Evolutionary conservation across 257 asterid genomes (phyloP).

Genomic region (Solanum chiquidenum): DNA sequence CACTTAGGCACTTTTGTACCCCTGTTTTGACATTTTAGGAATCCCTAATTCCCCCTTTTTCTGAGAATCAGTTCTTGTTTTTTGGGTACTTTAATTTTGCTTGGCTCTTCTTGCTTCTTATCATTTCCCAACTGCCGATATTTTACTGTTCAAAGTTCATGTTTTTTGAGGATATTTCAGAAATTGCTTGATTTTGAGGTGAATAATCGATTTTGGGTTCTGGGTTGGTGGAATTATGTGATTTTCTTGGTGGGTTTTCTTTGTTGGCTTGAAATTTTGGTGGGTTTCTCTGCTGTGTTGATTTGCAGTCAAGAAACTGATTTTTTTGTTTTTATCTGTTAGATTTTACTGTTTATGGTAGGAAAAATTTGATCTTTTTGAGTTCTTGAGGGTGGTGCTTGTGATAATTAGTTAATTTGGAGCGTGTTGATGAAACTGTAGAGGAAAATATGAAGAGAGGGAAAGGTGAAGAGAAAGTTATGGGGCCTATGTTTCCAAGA

Average conservation of each 20-base stretch:
- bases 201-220: background rate
- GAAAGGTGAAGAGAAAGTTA: slow-evolving; percentile 57
- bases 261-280: background rate
- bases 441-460: slow-evolving; percentile 52
- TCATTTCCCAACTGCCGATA: background rate
- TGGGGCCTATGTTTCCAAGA: slow-evolving; percentile 95
- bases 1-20: background rate
- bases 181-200: background rate
- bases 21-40: background rate
- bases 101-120: background rate
- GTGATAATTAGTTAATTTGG: background rate
- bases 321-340: background rate
- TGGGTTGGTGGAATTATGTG: background rate
- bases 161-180: background rate
- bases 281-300: background rate
- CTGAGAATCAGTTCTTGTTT: slow-evolving; percentile 3
- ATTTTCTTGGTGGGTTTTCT: background rate
- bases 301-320: background rate
- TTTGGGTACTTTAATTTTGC: background rate
- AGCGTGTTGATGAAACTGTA: background rate
- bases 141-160: background rate
- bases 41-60: slow-evolving; percentile 1
- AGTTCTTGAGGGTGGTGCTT: background rate
- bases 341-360: background rate
- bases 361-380: background rate